Evolutionary conservation across 768 basidiomycete species (phyloP), one percentile per base, ranked within the genome.

Genomic region (Rickenella mellea): DNA sequence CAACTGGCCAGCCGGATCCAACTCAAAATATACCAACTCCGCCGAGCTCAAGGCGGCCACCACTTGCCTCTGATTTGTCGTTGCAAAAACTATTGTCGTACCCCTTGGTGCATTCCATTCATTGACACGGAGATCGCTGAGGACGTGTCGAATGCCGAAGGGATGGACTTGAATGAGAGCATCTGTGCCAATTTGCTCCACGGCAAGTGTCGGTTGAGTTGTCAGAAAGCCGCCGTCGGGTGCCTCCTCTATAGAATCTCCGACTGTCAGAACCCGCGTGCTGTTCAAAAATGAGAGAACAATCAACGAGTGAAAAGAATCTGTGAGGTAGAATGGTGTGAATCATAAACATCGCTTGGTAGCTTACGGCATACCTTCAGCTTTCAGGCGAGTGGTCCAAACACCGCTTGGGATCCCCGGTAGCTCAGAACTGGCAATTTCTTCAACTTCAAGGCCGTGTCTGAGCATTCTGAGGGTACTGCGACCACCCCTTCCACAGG

Each of bases 211-310:
- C 1, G 93, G 92, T 3, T 90, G 91, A 12, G 91, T 91, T 12
- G 93, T 94, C 27, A 97, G 70, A 73, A 99, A 97, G n/a, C 96
- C 94, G 0, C 93, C 96, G 54, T 99, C 93, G 61, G 91, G 89
- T 6, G 97, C 92, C 73, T 98, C 96, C 61, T 98, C 96, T 51
- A 99, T 98, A 4, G 90, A 94, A 61, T 96, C 91, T 21, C 96
- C 94, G 50, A 99, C 97, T 2, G 92, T 93, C 5, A 98, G 72
- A 6, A 97, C 92, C 19, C 97, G 77, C 0, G 96, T 98, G 38
- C 94, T 94, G 57, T 98, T 98, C 41, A 97, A 89, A 66, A 98
- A 98, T 0, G 96, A 98, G 1, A 99, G 76, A 47, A 99, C 88
- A 59, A 98, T 97, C 59, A 97, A 99, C 0, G 93, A 90, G 58